phyloP scores from a whole-genome alignment of 139 green algal genomes.

The Spirogloea muscicola region DNA sequence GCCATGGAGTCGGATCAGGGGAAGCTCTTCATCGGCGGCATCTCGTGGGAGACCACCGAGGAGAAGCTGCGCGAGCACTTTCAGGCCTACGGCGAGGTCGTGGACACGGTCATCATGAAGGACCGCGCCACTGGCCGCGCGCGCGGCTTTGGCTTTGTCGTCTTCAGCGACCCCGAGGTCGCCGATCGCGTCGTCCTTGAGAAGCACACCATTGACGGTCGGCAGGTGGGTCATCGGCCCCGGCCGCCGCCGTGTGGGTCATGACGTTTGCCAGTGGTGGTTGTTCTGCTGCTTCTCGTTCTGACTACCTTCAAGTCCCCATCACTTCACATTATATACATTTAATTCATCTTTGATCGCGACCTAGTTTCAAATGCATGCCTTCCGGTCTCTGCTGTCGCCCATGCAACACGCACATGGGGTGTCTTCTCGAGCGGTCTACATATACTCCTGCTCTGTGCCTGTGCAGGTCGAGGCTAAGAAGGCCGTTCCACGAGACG shows the following conservation, averaged over 20 bases:
- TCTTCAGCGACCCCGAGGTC: conserved; percentile 77
- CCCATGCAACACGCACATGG: too few species aligned
- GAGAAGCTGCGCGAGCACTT: conserved; percentile 66
- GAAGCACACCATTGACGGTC: conserved; percentile 89
- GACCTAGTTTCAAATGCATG: too few species aligned
- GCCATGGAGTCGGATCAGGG: conserved; percentile 36
- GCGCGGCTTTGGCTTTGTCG: conserved; percentile 97
- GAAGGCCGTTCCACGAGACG: conserved; percentile 87
- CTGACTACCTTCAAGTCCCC: too few species aligned
- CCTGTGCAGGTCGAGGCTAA: conserved; percentile 91
- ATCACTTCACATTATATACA: too few species aligned
- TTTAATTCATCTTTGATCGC: too few species aligned
- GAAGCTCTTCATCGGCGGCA: conserved; percentile 53
- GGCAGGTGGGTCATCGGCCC: conserved; percentile 54
- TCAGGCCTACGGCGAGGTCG: conserved; percentile 70
- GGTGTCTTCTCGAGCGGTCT: too few species aligned
- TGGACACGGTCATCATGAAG: conserved; percentile 90
- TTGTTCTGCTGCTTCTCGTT: too few species aligned
- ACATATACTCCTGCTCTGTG: too few species aligned
- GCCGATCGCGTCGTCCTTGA: conserved; percentile 79
- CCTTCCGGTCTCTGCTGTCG: too few species aligned
- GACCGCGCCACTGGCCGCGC: conserved; percentile 86
- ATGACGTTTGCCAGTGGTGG: too few species aligned
- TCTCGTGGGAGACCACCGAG: conserved; percentile 56
- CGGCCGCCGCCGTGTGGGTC: too few species aligned